phyloP scores from a whole-genome alignment of 169 alveolate genomes.

The Plasmodium gaboni region DNA sequence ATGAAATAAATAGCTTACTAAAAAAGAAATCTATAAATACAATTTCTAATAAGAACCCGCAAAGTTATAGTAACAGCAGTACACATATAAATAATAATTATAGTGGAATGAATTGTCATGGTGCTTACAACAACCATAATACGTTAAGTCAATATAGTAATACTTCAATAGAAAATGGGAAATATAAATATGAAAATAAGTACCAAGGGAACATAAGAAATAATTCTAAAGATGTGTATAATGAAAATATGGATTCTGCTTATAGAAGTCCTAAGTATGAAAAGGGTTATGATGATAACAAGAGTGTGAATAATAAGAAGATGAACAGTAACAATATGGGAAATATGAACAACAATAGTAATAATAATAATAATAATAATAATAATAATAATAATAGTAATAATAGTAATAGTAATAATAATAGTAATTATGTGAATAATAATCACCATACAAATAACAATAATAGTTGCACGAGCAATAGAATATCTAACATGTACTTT shows the following conservation, averaged over 20 bases:
- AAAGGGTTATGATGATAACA: slow-evolving; percentile 13
- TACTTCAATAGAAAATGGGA: slow-evolving; percentile 12
- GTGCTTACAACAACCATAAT: slow-evolving; percentile 7
- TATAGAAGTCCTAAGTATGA: slow-evolving; percentile 39
- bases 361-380: neutral
- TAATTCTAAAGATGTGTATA: slow-evolving; percentile 27
- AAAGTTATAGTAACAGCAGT: slow-evolving; percentile 14
- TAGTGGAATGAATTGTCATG: neutral
- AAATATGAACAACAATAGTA: too few species aligned
- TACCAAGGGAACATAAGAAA: slow-evolving; percentile 6
- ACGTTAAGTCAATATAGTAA: slow-evolving; percentile 12
- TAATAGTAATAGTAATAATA: too few species aligned
- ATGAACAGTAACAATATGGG: neutral
- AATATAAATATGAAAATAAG: slow-evolving; percentile 14
- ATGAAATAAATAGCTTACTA: slow-evolving; percentile 17
- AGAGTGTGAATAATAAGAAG: neutral
- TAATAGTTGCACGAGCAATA: slow-evolving; percentile 46
- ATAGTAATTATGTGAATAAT: too few species aligned
- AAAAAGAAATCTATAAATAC: slow-evolving; percentile 33
- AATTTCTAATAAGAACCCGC: slow-evolving; percentile 15
- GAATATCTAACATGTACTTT: slow-evolving; percentile 63
- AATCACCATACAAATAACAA: neutral
- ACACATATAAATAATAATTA: slow-evolving; percentile 19
- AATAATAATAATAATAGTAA: neutral
- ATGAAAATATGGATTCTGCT: slow-evolving; percentile 39